phyloP scores from a whole-genome alignment of 768 basidiomycete species.

The Daedaleopsis sinensis region DNA sequence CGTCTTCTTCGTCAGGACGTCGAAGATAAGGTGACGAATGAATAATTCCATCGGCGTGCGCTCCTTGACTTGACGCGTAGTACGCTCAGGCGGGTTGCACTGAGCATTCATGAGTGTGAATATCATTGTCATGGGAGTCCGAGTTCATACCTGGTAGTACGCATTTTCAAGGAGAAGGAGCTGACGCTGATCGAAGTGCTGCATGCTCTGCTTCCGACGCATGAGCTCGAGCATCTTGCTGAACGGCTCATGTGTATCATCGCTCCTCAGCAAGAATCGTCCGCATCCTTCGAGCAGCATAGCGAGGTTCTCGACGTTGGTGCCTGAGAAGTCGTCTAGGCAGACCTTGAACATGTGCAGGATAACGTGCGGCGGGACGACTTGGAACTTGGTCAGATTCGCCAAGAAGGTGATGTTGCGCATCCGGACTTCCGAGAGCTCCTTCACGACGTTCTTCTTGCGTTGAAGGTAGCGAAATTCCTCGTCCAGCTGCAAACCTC shows the following conservation, averaged over 20 bases:
- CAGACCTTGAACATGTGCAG: conserved; percentile 97
- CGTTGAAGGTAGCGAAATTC: conserved; percentile 95
- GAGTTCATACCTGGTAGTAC: conserved; percentile 80
- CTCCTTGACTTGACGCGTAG: conserved; percentile 83
- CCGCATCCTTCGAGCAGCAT: conserved; percentile 93
- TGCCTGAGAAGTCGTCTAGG: conserved; percentile 90
- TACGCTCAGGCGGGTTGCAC: conserved; percentile 97
- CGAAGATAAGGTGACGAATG: conserved; percentile 92
- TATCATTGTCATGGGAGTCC: not conserved
- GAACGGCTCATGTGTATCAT: conserved; percentile 87
- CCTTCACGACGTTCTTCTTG: conserved; percentile 91
- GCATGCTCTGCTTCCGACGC: conserved; percentile 91
- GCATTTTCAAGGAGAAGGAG: conserved; percentile 92
- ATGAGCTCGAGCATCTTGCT: conserved; percentile 92
- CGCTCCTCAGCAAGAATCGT: conserved; percentile 83
- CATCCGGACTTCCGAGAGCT: conserved; percentile 80
- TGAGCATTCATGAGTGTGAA: conserved; percentile 33
- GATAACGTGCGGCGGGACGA: conserved; percentile 90
- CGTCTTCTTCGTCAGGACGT: conserved; percentile 89
- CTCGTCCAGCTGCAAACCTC: conserved; percentile 80
- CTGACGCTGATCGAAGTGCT: conserved; percentile 92
- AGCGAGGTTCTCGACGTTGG: conserved; percentile 92
- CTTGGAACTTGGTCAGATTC: conserved; percentile 93
- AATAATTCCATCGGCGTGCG: conserved; percentile 89
- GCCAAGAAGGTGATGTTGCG: conserved; percentile 90